Conservation (phyloP, 345 rosid species). For the Gossypium raimondii region DNA sequence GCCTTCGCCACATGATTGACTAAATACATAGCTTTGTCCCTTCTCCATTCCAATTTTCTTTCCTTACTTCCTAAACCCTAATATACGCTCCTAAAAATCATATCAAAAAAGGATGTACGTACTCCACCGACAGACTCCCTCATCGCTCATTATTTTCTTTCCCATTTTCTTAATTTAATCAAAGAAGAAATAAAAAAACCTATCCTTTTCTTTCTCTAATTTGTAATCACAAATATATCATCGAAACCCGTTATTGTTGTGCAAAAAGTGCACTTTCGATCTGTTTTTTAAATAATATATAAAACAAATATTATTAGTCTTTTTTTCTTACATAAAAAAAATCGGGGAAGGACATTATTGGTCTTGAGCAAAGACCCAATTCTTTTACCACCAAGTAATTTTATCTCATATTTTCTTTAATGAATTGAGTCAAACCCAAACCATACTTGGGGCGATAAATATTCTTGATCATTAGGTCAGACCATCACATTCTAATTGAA, state of each 20-base stretch:
- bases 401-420: no score
- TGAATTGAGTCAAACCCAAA: accelerated
- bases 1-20: not conserved
- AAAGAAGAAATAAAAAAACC: not conserved
- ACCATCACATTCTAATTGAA: no score
- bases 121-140: constrained; percentile 12
- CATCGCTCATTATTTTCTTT: not conserved
- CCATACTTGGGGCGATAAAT: accelerated
- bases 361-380: no score
- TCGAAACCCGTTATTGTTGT: not conserved
- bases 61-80: no score
- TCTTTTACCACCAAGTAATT: no score
- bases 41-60: not conserved
- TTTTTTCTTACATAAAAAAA: not conserved
- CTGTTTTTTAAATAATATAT: not conserved
- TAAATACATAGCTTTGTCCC: constrained; percentile 2
- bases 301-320: not conserved
- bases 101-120: not conserved
- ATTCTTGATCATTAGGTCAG: accelerated
- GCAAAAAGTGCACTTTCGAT: not conserved
- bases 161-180: not conserved
- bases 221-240: constrained; percentile 9
- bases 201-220: not conserved
- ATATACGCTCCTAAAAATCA: no score
- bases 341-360: no score